phyloP scores from a whole-genome alignment of 169 alveolate species.

The Plasmodium relictum region DNA sequence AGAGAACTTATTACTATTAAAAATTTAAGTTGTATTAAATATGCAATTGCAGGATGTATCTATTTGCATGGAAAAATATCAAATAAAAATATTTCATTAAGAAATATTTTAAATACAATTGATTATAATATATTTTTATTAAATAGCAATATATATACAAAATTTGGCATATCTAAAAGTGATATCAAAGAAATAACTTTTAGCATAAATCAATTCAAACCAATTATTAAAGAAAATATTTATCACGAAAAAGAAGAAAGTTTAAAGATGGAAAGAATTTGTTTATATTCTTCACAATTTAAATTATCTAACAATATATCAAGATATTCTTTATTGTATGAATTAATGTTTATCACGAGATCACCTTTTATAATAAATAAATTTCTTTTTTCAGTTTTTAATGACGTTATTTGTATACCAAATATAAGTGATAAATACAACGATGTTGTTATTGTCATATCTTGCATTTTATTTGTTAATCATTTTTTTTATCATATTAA shows the following conservation, averaged over 20 bases:
- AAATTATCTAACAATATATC: slow-evolving; percentile 39
- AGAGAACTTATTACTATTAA: background rate
- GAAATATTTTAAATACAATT: slow-evolving; percentile 52
- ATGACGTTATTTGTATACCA: slow-evolving; percentile 68
- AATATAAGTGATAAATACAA: slow-evolving; percentile 24
- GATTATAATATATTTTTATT: slow-evolving; percentile 37
- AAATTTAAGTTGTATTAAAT: slow-evolving; percentile 39
- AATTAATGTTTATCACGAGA: slow-evolving; percentile 70
- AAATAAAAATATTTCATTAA: slow-evolving; percentile 19
- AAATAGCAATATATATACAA: slow-evolving; percentile 3
- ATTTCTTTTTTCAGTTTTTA: slow-evolving; percentile 64
- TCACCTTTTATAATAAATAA: slow-evolving; percentile 68
- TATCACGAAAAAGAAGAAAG: slow-evolving; percentile 65
- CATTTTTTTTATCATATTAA: slow-evolving; percentile 64
- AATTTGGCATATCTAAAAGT: slow-evolving; percentile 3
- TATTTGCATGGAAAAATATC: slow-evolving; percentile 57
- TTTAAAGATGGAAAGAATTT: slow-evolving; percentile 44
- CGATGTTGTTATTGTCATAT: slow-evolving; percentile 48
- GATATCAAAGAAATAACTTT: background rate
- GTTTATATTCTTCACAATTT: slow-evolving; percentile 44
- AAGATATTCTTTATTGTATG: slow-evolving; percentile 44
- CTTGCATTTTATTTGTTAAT: slow-evolving; percentile 67
- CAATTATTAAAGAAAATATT: slow-evolving; percentile 54
- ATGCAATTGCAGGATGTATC: slow-evolving; percentile 66
- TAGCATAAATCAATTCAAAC: slow-evolving; percentile 30